Base-by-base conservation (phyloP, 169 alveolate species). In the Plasmodium inui region DNA sequence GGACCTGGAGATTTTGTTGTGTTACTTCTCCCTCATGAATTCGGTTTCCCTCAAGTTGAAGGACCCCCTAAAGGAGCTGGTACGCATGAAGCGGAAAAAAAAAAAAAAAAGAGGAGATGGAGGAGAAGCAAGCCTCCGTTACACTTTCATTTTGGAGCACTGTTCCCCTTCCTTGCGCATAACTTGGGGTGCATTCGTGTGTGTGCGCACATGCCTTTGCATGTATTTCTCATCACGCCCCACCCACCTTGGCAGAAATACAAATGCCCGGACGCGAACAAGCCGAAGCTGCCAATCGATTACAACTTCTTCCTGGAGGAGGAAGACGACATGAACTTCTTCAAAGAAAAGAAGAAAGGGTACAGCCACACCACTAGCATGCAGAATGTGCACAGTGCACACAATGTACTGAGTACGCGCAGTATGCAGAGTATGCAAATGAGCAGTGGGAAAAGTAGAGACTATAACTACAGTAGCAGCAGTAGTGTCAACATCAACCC, bases 1-100 rank as follows among this genome's bases (percentile, higher is more conserved):
- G 79, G 95, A 90, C 73, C 34, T 90, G 53, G 95, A 90, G 61
- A 30, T 90, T 79, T 50, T 90, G 34, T 50, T 90, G 10, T 71
- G 91, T 71, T 90, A 90, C 73, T 90, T 90, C 73, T 81, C 92
- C 12, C 53, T 90, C 22, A 90, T 90, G 95, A 90, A 90, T 90
- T 81, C 90, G 50, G 95, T 82, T 8, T 90, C 95, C 55, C 70
- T 81, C 39, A 81, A 55, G 32, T 39, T 90, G 39, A 90, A 90
- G 55, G 95, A 90, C 17, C 95, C 91, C 12, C 46, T 90, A 22
- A 90, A 90, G 44, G 95, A 81, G 61, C 53, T 90, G 83, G 94
- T 88, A 55, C 55, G 55, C 17, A 30, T 5, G 14, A 7, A 19
- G 5, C 46, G 12, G 12, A 7, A 19, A 53, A 1, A 55, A 53